Evolutionary conservation across 441 rosid species (phyloP).

Genomic region (Aleurites moluccanus): DNA sequence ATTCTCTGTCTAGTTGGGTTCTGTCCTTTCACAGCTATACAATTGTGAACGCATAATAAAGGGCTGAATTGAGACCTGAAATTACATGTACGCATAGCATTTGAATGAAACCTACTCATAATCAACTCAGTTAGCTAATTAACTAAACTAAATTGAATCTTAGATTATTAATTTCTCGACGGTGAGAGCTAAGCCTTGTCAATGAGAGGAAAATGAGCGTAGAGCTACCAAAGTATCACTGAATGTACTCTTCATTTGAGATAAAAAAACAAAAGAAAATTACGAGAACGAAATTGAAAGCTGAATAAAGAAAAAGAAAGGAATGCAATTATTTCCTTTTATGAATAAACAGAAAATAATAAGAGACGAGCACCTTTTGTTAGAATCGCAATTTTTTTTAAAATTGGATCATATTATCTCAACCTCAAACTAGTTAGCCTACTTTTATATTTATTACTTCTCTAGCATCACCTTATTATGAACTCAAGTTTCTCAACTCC

Average conservation of each 20-base stretch:
- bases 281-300: background rate
- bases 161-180: background rate
- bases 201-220: constrained; percentile 77
- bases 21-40: constrained; percentile 82
- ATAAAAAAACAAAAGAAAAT: background rate
- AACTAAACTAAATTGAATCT: background rate
- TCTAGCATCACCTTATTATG: too few species aligned
- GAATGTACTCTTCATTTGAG: constrained; percentile 50
- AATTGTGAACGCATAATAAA: constrained; percentile 82
- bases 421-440: too few species aligned
- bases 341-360: too few species aligned
- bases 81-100: background rate
- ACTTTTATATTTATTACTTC: too few species aligned
- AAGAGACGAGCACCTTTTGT: too few species aligned
- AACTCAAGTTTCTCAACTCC: too few species aligned
- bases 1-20: constrained; percentile 89
- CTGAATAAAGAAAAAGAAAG: background rate
- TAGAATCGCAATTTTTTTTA: too few species aligned
- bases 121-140: too few species aligned
- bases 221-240: constrained; percentile 79
- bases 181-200: constrained; percentile 51
- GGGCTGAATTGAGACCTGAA: constrained; percentile 68
- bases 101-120: background rate
- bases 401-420: too few species aligned
- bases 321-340: too few species aligned